Base-by-base conservation (phyloP, 2,329 filamentous ascomycete genomes). In the Sarocladium strictum region DNA sequence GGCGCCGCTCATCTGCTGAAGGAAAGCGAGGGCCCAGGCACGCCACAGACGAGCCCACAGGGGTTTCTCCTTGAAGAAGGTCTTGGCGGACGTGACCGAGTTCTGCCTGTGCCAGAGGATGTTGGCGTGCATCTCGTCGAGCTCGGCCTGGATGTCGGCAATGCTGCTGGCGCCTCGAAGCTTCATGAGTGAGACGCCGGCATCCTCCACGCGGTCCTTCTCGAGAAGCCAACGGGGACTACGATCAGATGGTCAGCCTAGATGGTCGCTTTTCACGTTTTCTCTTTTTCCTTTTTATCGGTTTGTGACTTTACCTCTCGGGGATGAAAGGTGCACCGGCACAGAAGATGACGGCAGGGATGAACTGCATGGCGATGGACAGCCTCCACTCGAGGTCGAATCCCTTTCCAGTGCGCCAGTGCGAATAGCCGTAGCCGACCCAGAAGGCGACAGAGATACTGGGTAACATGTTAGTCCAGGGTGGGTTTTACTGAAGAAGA, bases 1-100 rank as follows among this genome's bases (percentile, higher is more conserved):
- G 29, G 66, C 67, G n/a, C 68, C 67, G 41, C 63, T 65, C 66
- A 70, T 67, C 58, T 68, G 66, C 15, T 65, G 64, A 59, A 70
- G 65, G 56, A 70, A 68, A 17, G 65, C 62, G 2, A 70, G 54
- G 6, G 67, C 54, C 43, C 65, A 63, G 27, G 67, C 67, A 12
- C 68, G 62, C 68, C 68, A 70, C 15, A 70, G 56, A 1, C 68
- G 62, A 23, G 64, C 61, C 55, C 67, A 68, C 2, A 70, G 59
- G 11, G 61, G 63, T 23, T 62, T 58, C 41, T 69, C 58, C 7
- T 63, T 67, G 58, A 69, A 66, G 21, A 70, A 63, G 9, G 65
- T 62, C 10, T 59, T 64, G 59, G 55, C 54, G 2, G 60, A 61
- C 9, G 53, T 61, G 35, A 61, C 41, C 5, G 60, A 61, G 53